phyloP scores from a whole-genome alignment of 2,329 filamentous ascomycete genomes.

The Verticillium longisporum region DNA sequence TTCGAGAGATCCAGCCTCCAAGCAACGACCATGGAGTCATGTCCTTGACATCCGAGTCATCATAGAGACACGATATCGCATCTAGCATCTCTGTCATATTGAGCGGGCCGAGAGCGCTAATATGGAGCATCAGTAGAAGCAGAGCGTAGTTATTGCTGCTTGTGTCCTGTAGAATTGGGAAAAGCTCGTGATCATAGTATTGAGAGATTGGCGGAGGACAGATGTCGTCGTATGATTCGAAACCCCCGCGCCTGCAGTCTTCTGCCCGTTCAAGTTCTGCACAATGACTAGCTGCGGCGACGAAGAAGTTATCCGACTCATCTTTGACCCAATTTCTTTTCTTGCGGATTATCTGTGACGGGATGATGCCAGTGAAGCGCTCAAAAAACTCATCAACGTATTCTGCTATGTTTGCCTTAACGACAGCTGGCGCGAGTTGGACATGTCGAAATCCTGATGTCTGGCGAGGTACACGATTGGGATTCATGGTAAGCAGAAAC shows the following conservation, averaged over 20 bases:
- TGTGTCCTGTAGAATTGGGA: constrained; percentile 11
- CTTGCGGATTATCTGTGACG: background rate
- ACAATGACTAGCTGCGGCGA: constrained; percentile 9
- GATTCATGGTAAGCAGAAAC: constrained; percentile 7
- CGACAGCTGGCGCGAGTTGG: constrained; percentile 7
- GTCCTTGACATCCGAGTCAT: background rate
- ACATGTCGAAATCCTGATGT: background rate
- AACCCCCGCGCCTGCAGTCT: background rate
- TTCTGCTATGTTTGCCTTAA: constrained; percentile 4
- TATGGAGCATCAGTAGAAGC: background rate
- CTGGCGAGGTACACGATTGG: constrained; percentile 1
- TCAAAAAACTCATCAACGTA: constrained; percentile 10
- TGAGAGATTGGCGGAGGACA: constrained; percentile 7
- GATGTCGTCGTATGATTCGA: background rate
- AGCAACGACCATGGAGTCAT: background rate
- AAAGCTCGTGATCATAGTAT: constrained; percentile 11
- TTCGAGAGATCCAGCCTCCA: background rate
- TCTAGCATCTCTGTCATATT: background rate
- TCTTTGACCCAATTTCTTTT: constrained; percentile 6
- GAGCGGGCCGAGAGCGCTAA: background rate
- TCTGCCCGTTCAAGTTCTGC: constrained; percentile 5
- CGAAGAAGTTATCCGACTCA: constrained; percentile 9
- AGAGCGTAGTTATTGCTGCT: background rate
- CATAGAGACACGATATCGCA: constrained; percentile 4
- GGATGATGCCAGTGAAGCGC: constrained; percentile 2